Conservation (phyloP, 2,329 filamentous ascomycete genomes). For the Talaromyces rugulosus region DNA sequence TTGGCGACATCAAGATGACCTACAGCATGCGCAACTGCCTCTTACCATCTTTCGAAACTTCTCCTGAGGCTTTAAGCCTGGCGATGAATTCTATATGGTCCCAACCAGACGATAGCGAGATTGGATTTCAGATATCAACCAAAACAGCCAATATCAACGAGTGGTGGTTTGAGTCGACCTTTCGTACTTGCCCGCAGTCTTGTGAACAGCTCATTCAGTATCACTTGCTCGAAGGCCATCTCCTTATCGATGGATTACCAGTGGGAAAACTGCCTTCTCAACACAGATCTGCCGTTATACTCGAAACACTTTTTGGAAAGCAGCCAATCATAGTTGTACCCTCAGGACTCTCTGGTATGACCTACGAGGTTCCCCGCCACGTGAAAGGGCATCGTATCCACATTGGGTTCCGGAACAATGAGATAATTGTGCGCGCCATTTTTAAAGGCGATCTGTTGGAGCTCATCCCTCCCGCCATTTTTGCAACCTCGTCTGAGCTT, state of each 20-base stretch:
- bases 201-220: constrained; percentile 37
- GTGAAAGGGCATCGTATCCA: constrained; percentile 48
- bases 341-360: constrained; percentile 52
- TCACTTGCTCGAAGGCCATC: constrained; percentile 44
- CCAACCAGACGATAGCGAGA: neutral
- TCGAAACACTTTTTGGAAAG: constrained; percentile 52
- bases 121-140: neutral
- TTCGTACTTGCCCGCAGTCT: constrained; percentile 21
- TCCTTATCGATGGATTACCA: constrained; percentile 47
- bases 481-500: constrained; percentile 15
- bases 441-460: neutral
- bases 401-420: constrained; percentile 34
- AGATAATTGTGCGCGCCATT: neutral
- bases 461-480: neutral
- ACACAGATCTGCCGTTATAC: constrained; percentile 40
- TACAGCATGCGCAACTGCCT: neutral
- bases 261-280: constrained; percentile 52
- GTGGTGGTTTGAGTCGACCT: neutral
- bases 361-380: constrained; percentile 40
- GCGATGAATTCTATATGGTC: neutral
- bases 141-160: neutral
- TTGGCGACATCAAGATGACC: neutral
- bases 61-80: neutral
- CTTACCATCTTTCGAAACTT: neutral
- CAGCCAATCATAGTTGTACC: constrained; percentile 50